phyloP scores from a whole-genome alignment of 2,329 filamentous ascomycete species.

The Aureobasidium sp. region DNA sequence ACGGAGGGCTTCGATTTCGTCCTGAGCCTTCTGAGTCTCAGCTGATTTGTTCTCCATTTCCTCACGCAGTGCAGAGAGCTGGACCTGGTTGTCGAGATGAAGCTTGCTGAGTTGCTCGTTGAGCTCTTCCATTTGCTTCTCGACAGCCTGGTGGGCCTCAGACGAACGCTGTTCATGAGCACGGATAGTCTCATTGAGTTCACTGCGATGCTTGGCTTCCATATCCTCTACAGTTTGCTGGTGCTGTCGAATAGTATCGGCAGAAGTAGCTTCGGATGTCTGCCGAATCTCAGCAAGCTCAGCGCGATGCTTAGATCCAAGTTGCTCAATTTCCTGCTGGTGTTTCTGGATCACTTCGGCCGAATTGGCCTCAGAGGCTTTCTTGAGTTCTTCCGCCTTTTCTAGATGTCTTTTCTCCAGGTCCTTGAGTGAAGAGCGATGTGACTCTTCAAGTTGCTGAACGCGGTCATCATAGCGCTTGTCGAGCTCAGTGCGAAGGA shows the following conservation, averaged over 20 bases:
- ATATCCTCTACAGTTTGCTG: not conserved
- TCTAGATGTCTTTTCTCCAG: not conserved
- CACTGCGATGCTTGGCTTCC: not conserved
- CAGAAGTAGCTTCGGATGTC: not conserved
- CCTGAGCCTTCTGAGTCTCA: not conserved
- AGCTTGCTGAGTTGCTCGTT: constrained; percentile 11
- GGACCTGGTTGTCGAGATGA: not conserved
- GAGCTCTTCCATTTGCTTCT: constrained; percentile 7
- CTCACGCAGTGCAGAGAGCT: not conserved
- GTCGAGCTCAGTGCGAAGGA: not conserved
- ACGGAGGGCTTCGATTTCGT: not conserved
- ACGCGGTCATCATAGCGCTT: constrained; percentile 3
- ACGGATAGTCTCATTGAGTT: not conserved
- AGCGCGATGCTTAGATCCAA: not conserved
- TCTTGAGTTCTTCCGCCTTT: not conserved
- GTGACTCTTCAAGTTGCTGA: not conserved
- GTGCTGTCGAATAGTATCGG: not conserved
- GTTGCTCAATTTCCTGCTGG: not conserved
- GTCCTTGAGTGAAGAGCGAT: not conserved
- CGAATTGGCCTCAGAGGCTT: not conserved
- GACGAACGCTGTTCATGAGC: not conserved
- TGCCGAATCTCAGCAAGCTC: not conserved
- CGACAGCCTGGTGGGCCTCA: not conserved
- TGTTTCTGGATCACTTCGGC: not conserved
- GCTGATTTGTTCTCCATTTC: not conserved